phyloP scores from a whole-genome alignment of 306 rosid genomes.

The Neltuma alba region DNA sequence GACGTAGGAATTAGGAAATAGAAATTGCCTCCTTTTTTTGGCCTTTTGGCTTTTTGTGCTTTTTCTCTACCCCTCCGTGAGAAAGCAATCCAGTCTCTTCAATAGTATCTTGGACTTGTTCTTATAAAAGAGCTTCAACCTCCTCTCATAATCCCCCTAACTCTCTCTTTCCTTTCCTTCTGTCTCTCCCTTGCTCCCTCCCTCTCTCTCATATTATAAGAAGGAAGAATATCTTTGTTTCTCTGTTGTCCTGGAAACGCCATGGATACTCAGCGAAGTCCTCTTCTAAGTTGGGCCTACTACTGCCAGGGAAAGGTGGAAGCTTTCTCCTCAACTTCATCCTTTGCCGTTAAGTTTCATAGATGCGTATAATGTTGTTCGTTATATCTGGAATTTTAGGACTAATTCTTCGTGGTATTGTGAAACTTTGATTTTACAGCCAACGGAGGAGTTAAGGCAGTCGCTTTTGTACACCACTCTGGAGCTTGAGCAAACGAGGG shows the following conservation, averaged over 20 bases:
- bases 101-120: conserved; percentile 49
- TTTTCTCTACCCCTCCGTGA: conserved; percentile 31
- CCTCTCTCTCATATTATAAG: not conserved
- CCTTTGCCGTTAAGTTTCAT: not conserved
- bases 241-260: not conserved
- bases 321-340: not conserved
- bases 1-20: not conserved
- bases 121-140: conserved; percentile 48
- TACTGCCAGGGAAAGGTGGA: conserved; percentile 80
- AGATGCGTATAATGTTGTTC: conserved; percentile 19
- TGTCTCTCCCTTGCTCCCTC: not conserved
- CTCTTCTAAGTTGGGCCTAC: conserved; percentile 65
- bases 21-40: not conserved
- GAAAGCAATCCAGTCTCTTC: conserved; percentile 33
- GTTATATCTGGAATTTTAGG: conserved; percentile 21
- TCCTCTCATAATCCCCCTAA: conserved; percentile 45
- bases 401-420: conserved; percentile 20
- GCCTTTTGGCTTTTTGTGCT: conserved; percentile 40
- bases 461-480: conserved; percentile 65
- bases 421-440: conserved; percentile 44
- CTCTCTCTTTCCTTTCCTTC: conserved; percentile 10
- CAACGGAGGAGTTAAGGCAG: conserved; percentile 78
- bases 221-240: not conserved
- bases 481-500: conserved; percentile 82
- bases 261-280: conserved; percentile 80